These are phyloP conservation scores for Mycena haematopus DNA, from an alignment of 768 basidiomycete species.

Conservation along the genomic window DNA sequence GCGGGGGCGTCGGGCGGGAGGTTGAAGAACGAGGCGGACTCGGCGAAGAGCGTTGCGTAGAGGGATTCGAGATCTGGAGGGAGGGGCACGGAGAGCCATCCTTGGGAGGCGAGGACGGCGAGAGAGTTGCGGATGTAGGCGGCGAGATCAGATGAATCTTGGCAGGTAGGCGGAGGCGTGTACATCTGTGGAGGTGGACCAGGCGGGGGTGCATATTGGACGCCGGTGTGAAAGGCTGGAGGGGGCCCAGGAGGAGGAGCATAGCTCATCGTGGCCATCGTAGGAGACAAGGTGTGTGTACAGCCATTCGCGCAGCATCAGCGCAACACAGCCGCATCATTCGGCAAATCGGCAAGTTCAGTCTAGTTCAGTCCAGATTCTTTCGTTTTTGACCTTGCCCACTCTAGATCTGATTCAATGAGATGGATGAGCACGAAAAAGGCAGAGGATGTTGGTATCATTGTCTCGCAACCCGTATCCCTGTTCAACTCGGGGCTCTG, in stretches of 20 bases:
- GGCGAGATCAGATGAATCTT: too few species aligned
- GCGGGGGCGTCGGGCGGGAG: slow-evolving; percentile 13
- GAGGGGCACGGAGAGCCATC: slow-evolving; percentile 26
- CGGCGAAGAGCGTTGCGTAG: slow-evolving; percentile 17
- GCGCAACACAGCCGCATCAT: too few species aligned
- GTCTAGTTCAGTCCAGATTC: too few species aligned
- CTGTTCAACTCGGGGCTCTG: too few species aligned
- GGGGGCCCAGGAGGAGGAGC: not conserved
- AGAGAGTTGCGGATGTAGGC: slow-evolving; percentile 14
- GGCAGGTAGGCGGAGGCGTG: not conserved
- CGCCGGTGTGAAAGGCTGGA: not conserved
- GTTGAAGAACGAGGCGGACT: slow-evolving; percentile 22
- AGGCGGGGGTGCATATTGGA: not conserved
- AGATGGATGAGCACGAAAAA: too few species aligned
- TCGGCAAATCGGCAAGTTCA: too few species aligned
- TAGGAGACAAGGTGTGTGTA: not conserved
- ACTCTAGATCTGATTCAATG: too few species aligned
- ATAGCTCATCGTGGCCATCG: not conserved
- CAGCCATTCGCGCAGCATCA: too few species aligned
- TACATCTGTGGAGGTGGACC: not conserved
- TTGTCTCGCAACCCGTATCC: too few species aligned
- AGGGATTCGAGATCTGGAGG: slow-evolving; percentile 24
- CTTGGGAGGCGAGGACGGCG: slow-evolving; percentile 12
- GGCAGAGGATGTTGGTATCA: too few species aligned
- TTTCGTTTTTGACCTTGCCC: too few species aligned